These are phyloP conservation scores for Wickerhamiella azyma DNA, from an alignment of 805 yeast genomes.

Conservation along the genomic window DNA sequence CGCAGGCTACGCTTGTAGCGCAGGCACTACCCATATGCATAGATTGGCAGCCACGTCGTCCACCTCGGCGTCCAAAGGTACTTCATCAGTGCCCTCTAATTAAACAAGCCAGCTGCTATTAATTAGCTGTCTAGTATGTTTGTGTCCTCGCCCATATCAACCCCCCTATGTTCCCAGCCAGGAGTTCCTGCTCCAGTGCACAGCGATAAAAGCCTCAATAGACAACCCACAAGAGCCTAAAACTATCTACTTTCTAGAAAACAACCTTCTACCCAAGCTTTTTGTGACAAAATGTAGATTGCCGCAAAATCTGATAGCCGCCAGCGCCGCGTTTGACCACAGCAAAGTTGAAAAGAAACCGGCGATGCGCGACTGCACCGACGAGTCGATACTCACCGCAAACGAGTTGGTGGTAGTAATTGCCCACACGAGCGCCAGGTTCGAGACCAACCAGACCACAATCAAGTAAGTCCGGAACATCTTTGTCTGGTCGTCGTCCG, in stretches of 20 bases:
- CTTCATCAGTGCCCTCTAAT: too few species aligned
- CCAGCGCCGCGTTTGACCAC: conserved; percentile 51
- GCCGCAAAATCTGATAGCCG: conserved; percentile 43
- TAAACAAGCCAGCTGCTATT: too few species aligned
- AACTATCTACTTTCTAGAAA: conserved; percentile 4
- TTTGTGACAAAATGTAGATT: conserved; percentile 34
- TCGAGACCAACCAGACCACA: conserved; percentile 28
- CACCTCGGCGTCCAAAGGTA: too few species aligned
- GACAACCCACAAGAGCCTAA: too few species aligned
- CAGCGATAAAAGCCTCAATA: too few species aligned
- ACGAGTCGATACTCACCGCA: conserved; percentile 27
- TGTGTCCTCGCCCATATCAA: too few species aligned
- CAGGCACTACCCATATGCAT: too few species aligned
- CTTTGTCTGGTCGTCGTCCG: conserved; percentile 27
- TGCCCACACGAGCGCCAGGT: conserved; percentile 26
- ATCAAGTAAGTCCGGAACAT: conserved; percentile 31
- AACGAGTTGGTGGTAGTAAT: conserved; percentile 27
- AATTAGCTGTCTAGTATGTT: too few species aligned
- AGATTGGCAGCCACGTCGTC: too few species aligned
- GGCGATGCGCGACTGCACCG: conserved; percentile 26
- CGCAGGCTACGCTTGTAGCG: too few species aligned
- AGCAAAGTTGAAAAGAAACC: conserved; percentile 36
- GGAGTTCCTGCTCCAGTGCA: too few species aligned
- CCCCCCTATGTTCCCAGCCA: too few species aligned
- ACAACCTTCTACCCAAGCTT: conserved; percentile 10